Conservation (phyloP, 2,329 filamentous ascomycete genomes). For the Colletotrichum truncatum region DNA sequence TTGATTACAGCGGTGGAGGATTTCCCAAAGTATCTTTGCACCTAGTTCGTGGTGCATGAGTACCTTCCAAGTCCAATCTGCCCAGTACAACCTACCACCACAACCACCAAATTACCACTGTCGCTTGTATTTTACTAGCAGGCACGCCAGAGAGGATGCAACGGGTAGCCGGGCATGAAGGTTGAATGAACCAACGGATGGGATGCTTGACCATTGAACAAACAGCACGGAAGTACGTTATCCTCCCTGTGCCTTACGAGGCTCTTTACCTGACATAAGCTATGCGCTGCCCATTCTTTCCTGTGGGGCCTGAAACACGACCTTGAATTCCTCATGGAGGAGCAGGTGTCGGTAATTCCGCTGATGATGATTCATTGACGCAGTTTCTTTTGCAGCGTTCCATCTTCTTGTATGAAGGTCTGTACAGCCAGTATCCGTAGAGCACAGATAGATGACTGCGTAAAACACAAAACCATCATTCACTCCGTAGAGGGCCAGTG, state of each 20-base stretch:
- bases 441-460: too few species aligned
- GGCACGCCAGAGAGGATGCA: neutral
- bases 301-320: slow-evolving; percentile 16
- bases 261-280: neutral
- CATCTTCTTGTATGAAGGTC: neutral
- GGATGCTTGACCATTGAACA: too few species aligned
- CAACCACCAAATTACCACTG: slow-evolving; percentile 14
- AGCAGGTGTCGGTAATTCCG: slow-evolving; percentile 9
- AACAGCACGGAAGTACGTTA: too few species aligned
- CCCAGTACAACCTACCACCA: slow-evolving; percentile 1
- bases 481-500: too few species aligned
- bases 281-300: slow-evolving; percentile 19
- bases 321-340: neutral
- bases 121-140: neutral
- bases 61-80: neutral
- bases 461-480: too few species aligned
- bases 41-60: neutral
- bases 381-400: neutral
- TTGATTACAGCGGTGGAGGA: neutral
- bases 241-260: too few species aligned
- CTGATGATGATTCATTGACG: neutral
- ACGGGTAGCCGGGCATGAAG: neutral
- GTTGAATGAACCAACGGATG: neutral
- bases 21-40: neutral
- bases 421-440: too few species aligned